phyloP scores from a whole-genome alignment of 306 rosid species.

The Senna tora region DNA sequence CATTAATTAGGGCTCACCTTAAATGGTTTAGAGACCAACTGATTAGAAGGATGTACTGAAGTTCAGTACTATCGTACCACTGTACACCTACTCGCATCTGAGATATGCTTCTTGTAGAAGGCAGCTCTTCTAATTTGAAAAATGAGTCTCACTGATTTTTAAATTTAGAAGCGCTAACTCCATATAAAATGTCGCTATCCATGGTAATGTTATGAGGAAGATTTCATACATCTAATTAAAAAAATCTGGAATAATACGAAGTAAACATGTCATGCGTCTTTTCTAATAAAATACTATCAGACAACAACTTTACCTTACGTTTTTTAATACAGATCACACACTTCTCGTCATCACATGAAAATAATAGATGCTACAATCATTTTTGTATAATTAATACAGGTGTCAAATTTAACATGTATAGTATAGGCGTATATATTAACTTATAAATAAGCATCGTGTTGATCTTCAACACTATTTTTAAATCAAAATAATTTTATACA shows the following conservation, averaged over 20 bases:
- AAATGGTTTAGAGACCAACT: no score
- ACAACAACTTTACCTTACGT: not conserved
- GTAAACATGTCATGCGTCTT: not conserved
- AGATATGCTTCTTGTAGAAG: no score
- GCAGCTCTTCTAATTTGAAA: slow-evolving; percentile 8
- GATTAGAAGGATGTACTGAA: no score
- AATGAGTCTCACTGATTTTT: not conserved
- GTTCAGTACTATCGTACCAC: no score
- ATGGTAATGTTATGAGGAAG: not conserved
- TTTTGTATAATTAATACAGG: not conserved
- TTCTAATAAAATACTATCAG: no score
- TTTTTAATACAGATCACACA: not conserved
- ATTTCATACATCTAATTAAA: not conserved
- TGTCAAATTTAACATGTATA: not conserved
- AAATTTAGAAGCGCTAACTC: not conserved
- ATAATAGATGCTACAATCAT: not conserved
- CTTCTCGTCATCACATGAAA: not conserved
- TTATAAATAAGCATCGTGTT: not conserved
- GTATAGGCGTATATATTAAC: no score
- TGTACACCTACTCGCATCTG: no score
- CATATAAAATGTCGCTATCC: not conserved
- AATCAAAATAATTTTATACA: no score
- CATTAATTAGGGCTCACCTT: no score
- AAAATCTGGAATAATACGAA: slow-evolving; percentile 15
- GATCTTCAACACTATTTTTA: not conserved